Conservation (phyloP, 2,329 filamentous ascomycete species). For the Neoascochyta sp. region DNA sequence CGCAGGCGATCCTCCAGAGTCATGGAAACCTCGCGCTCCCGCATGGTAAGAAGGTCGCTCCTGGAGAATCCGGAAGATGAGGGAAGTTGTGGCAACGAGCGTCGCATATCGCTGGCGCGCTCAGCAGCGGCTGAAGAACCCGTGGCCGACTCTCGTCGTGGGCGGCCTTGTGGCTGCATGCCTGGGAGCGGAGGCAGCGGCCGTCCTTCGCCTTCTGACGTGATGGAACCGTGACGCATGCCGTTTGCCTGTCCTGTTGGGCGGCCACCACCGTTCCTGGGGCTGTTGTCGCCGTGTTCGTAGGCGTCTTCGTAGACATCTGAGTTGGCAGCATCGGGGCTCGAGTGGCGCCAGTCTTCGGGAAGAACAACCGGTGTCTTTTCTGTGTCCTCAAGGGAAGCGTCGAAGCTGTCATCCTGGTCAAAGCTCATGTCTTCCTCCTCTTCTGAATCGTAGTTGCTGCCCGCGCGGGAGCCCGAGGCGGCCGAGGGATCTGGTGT, state of each 20-base stretch:
- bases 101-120: conserved; percentile 62
- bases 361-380: conserved; percentile 98
- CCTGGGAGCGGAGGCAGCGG: conserved; percentile 84
- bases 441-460: conserved; percentile 69
- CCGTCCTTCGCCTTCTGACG: conserved; percentile 75
- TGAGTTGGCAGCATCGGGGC: conserved; percentile 58
- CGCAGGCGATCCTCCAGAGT: conserved; percentile 80
- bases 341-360: conserved; percentile 88
- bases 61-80: conserved; percentile 65
- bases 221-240: conserved; percentile 65
- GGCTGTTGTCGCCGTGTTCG: conserved; percentile 59
- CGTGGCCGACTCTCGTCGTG: conserved; percentile 55
- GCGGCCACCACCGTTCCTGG: conserved; percentile 58
- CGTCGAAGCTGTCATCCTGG: conserved; percentile 89
- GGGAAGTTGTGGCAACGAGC: conserved; percentile 70
- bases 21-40: conserved; percentile 68
- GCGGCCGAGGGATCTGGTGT: conserved; percentile 92
- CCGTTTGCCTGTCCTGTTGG: conserved; percentile 42
- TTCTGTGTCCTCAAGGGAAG: conserved; percentile 88
- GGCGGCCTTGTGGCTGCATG: conserved; percentile 45
- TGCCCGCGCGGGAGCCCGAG: conserved; percentile 86
- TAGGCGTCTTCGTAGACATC: conserved; percentile 64
- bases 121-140: conserved; percentile 70
- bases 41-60: conserved; percentile 72
- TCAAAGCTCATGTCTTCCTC: conserved; percentile 64